Evolutionary conservation across 345 rosid species (phyloP).

Genomic region (Eucalyptus curtisii): DNA sequence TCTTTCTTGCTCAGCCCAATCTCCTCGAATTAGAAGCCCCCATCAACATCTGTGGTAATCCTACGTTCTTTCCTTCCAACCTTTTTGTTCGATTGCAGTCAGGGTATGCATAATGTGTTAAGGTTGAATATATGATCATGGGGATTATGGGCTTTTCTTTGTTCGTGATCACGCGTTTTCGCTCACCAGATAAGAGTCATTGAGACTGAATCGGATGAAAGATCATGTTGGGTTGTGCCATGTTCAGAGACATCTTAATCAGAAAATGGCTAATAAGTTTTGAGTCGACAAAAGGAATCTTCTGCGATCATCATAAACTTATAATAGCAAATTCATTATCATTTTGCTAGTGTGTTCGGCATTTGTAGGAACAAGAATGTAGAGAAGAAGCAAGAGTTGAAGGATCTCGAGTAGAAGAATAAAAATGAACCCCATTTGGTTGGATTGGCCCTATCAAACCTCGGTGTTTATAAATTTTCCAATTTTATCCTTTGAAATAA

Average conservation of each 20-base stretch:
- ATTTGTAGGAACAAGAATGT: no score
- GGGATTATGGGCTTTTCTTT: background rate
- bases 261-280: background rate
- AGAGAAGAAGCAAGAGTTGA: no score
- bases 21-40: conserved; percentile 38
- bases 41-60: conserved; percentile 34
- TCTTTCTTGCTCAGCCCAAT: conserved; percentile 32
- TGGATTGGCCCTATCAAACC: background rate
- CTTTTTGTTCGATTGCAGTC: background rate
- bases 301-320: no score
- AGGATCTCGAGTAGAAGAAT: no score
- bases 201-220: background rate
- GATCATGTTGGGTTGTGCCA: background rate
- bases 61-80: background rate
- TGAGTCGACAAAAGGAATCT: background rate
- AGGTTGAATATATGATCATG: background rate
- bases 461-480: background rate
- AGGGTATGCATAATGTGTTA: background rate
- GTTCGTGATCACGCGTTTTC: background rate
- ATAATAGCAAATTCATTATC: no score
- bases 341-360: no score
- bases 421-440: background rate
- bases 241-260: background rate
- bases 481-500: background rate
- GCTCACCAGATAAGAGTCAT: background rate